phyloP scores from a whole-genome alignment of 768 basidiomycete species.

The Infundibulicybe gibba region DNA sequence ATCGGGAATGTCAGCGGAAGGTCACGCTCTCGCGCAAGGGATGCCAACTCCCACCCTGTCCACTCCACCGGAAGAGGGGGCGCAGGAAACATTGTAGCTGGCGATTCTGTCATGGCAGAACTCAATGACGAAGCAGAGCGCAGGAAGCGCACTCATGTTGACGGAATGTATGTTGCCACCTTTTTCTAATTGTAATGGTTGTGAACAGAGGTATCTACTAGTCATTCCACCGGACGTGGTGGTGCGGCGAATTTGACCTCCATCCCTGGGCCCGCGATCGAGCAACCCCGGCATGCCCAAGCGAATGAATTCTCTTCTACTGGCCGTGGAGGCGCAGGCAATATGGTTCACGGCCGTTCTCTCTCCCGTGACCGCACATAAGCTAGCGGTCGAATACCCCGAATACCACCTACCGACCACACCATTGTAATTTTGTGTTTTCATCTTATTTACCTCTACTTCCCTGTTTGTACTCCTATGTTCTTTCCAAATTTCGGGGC shows the following conservation, averaged over 20 bases:
- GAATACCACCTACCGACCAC: too few relatives aligned
- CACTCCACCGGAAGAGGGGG: slow-evolving; percentile 65
- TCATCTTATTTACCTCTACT: too few relatives aligned
- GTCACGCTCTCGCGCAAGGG: slow-evolving; percentile 46
- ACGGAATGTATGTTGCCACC: slow-evolving; percentile 35
- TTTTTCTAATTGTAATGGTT: neutral
- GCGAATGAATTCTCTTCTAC: slow-evolving; percentile 30
- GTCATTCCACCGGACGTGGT: slow-evolving; percentile 69
- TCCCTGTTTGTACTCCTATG: too few relatives aligned
- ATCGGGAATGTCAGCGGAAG: slow-evolving; percentile 56
- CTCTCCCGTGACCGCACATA: neutral
- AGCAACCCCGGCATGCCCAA: slow-evolving; percentile 20
- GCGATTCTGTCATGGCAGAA: slow-evolving; percentile 17
- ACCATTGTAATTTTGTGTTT: too few relatives aligned
- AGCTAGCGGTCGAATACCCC: too few relatives aligned
- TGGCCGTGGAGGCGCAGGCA: slow-evolving; percentile 63
- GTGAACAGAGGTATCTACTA: slow-evolving; percentile 13
- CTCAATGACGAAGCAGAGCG: slow-evolving; percentile 21
- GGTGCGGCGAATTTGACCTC: slow-evolving; percentile 60
- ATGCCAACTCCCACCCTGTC: slow-evolving; percentile 12
- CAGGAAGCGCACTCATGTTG: slow-evolving; percentile 18
- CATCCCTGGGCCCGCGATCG: slow-evolving; percentile 31
- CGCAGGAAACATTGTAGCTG: slow-evolving; percentile 49
- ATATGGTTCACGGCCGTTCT: slow-evolving; percentile 30
- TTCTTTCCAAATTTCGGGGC: too few relatives aligned